These are phyloP conservation scores for Millerago galiae DNA, from an alignment of 805 yeast species.

Conservation along the genomic window DNA sequence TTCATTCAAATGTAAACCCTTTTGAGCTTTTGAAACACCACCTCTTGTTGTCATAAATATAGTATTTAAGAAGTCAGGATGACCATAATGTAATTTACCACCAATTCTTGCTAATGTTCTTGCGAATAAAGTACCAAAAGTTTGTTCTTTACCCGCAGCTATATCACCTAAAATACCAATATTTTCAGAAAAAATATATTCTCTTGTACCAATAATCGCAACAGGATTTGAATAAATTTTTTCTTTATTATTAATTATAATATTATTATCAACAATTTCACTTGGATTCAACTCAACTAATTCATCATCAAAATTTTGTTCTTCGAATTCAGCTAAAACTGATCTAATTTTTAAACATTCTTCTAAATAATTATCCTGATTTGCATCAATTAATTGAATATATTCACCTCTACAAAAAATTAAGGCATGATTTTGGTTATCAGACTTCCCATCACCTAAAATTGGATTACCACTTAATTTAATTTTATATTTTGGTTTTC, in stretches of 20 bases:
- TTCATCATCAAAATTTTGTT: conserved; percentile 22
- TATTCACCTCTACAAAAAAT: conserved; percentile 77
- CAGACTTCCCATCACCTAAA: conserved; percentile 80
- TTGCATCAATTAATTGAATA: conserved; percentile 75
- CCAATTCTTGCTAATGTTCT: conserved; percentile 78
- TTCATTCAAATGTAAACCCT: conserved; percentile 76
- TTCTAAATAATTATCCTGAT: conserved; percentile 77
- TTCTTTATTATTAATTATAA: background rate
- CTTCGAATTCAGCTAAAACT: conserved; percentile 73
- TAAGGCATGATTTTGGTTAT: conserved; percentile 73
- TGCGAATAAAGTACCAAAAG: conserved; percentile 80
- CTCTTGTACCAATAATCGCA: conserved; percentile 80
- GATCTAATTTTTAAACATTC: conserved; percentile 73
- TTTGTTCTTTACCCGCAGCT: conserved; percentile 86
- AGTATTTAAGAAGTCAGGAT: conserved; percentile 74
- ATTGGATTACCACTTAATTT: conserved; percentile 75
- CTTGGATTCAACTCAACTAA: conserved; percentile 38
- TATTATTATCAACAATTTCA: conserved; percentile 26
- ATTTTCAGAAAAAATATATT: conserved; percentile 77
- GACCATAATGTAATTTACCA: conserved; percentile 81
- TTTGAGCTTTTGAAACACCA: conserved; percentile 81
- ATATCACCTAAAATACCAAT: conserved; percentile 78
- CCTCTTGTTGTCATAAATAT: conserved; percentile 80
- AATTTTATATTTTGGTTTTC: conserved; percentile 58
- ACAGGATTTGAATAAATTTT: conserved; percentile 40